A percentile compares a stretch with the other conserved stretches of the same genome.
Evolutionary conservation across 176 grass and related monocot genomes (phyloP).

Genomic region (Canna indica): DNA sequence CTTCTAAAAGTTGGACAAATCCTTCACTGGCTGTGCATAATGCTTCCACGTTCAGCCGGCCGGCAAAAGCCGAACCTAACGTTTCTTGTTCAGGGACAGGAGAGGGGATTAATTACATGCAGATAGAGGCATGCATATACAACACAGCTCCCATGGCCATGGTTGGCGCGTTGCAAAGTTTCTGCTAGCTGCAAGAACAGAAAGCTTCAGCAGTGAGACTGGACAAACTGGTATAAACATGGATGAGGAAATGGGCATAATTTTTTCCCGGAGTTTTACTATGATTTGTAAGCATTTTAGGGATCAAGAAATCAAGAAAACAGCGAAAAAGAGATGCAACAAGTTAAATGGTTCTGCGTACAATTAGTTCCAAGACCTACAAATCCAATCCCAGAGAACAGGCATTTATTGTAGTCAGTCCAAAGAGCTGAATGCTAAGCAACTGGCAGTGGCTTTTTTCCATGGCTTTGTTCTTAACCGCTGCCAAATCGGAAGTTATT

Average conservation of each 20-base stretch:
- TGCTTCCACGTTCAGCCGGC: constrained; percentile 74
- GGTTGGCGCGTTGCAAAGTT: constrained; percentile 74
- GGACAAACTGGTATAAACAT: too few relatives aligned
- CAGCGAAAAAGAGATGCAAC: too few relatives aligned
- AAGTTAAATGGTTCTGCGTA: too few relatives aligned
- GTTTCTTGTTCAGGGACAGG: too few relatives aligned
- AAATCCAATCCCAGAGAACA: too few relatives aligned
- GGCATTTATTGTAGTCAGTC: background rate
- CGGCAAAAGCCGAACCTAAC: constrained; percentile 40
- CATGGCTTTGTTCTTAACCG: background rate
- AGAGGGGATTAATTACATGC: constrained; percentile 54
- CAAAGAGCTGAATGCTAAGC: too few relatives aligned
- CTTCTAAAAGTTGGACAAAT: constrained; percentile 32
- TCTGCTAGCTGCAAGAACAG: constrained; percentile 27
- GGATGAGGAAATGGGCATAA: background rate
- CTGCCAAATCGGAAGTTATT: too few relatives aligned
- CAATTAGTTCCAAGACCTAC: too few relatives aligned
- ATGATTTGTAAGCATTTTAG: too few relatives aligned
- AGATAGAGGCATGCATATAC: constrained; percentile 74
- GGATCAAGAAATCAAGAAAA: too few relatives aligned
- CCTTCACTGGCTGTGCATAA: constrained; percentile 77
- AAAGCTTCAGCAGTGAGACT: too few relatives aligned
- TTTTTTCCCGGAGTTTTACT: background rate
- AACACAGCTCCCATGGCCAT: constrained; percentile 46
- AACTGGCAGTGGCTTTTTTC: too few relatives aligned